A percentile compares a stretch with the other conserved stretches of the same genome.
Evolutionary conservation across 2,329 filamentous ascomycete species (phyloP).

Genomic region (Arthrobotrys iridis): DNA sequence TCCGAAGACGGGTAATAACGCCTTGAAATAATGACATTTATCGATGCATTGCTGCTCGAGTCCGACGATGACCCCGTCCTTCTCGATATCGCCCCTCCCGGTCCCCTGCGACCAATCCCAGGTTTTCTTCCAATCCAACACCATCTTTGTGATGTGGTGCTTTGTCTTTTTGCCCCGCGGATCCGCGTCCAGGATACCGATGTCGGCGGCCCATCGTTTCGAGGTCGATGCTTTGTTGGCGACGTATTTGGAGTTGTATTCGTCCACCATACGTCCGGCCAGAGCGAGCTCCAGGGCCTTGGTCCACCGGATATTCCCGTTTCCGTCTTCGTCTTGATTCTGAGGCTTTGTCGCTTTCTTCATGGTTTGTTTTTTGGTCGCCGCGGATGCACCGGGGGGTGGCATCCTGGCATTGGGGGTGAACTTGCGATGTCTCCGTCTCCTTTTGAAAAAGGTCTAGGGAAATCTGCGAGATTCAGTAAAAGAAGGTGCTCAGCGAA

Average conservation of each 20-base stretch:
- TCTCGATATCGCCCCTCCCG: background rate
- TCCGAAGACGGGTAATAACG: constrained; percentile 7
- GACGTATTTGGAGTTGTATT: constrained; percentile 8
- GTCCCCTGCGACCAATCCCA: constrained; percentile 19
- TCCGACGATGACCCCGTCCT: background rate
- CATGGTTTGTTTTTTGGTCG: no score
- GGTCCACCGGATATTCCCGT: background rate
- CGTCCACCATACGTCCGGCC: background rate
- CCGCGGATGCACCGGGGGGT: background rate
- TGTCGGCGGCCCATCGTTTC: background rate
- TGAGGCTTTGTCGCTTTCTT: background rate
- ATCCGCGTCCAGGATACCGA: background rate
- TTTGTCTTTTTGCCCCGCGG: constrained; percentile 13
- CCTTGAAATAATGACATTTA: constrained; percentile 10
- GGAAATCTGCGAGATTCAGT: no score
- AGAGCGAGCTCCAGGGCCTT: background rate
- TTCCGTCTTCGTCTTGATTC: background rate
- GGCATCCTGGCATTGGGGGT: background rate
- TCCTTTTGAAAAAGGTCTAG: no score
- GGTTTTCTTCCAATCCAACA: constrained; percentile 8
- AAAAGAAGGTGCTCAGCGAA: no score
- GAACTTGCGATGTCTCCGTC: background rate
- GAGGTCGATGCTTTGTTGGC: constrained; percentile 3
- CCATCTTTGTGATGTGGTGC: constrained; percentile 12
- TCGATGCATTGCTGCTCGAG: constrained; percentile 8